Evolutionary conservation across 495 filamentous ascomycete species (phyloP), one percentile per base, ranked within the genome.

Genomic region (Tricharina praecox): DNA sequence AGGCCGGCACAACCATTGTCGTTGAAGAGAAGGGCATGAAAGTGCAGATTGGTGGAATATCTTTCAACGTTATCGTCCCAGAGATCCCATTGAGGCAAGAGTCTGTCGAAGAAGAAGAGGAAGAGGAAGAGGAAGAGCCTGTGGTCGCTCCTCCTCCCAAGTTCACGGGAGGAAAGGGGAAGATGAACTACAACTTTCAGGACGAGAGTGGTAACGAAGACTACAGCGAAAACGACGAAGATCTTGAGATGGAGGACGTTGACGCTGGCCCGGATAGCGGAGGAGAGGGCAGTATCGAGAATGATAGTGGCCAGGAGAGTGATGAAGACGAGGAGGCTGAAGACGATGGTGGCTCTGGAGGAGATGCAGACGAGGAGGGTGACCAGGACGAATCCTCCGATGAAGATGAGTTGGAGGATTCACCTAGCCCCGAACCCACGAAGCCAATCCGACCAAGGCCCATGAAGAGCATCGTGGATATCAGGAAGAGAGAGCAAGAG

Each of bases 321-420:
- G 52, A 69, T 13, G 58, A 60, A 55, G 50, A 75, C 64, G 49
- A 48, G 19, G 49, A 50, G 28, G 55, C 45, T 1, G 48, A 45
- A 13, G 53, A 45, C 8, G 45, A 53, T 1, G 53, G 44, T 0
- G 42, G 39, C 1, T 52, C 53, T 5, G 51, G 40, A 0, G 53
- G 45, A 15, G 55, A 43, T n/a, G 50, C 40, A 9, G 50, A 33
- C 0, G 51, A 42, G 2, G 56, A 59, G 15, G 55, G 54, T 15
- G 55, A 54, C 23, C 40, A 57, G 28, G 54, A 45, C 7, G 46
- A 58, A 13, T 46, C 46, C 23, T 55, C 50, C 9, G 54, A 57
- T 13, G 40, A 49, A 3, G 55, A 58, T 23, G 41, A 50, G 28
- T 43, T 44, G 1, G 49, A 52, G 7, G 45, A 18, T 7, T 40